Evolutionary conservation across 768 basidiomycete species (phyloP).

Genomic region (Lentinus brumalis): DNA sequence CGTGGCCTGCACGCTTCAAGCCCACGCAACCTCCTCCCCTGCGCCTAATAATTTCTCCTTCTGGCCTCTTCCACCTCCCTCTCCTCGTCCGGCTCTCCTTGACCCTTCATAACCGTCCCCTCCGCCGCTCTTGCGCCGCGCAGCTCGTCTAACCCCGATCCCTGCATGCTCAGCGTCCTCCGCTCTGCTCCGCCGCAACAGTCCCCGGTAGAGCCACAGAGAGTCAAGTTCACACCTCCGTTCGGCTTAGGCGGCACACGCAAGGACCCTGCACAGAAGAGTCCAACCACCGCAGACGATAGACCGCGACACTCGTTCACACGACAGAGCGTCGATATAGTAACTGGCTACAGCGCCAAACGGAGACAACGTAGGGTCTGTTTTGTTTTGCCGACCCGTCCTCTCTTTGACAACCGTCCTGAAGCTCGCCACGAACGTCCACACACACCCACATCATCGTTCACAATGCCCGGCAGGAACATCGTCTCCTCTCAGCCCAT

Average conservation of each 20-base stretch:
- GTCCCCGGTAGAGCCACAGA: conserved; percentile 32
- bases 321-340: conserved; percentile 48
- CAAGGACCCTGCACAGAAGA: conserved; percentile 29
- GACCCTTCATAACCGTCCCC: conserved; percentile 25
- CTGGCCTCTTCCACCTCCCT: conserved; percentile 27
- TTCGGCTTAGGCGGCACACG: conserved; percentile 43
- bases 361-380: conserved; percentile 37
- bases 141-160: conserved; percentile 26
- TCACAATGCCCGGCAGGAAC: conserved; percentile 29
- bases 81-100: conserved; percentile 27
- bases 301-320: conserved; percentile 33
- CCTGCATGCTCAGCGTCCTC: conserved; percentile 48
- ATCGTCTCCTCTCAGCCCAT: conserved; percentile 29
- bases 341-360: conserved; percentile 38
- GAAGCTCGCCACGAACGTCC: conserved; percentile 20
- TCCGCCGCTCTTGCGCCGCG: conserved; percentile 26
- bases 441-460: conserved; percentile 12
- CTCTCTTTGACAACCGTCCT: conserved; percentile 45
- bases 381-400: conserved; percentile 40
- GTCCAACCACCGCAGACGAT: conserved; percentile 28
- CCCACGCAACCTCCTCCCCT: conserved; percentile 31
- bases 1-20: conserved; percentile 40
- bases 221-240: conserved; percentile 51
- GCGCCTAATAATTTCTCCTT: conserved; percentile 28
- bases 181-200: conserved; percentile 33